phyloP scores from a whole-genome alignment of 2,329 filamentous ascomycete genomes.

The Peltaster fructicola region DNA sequence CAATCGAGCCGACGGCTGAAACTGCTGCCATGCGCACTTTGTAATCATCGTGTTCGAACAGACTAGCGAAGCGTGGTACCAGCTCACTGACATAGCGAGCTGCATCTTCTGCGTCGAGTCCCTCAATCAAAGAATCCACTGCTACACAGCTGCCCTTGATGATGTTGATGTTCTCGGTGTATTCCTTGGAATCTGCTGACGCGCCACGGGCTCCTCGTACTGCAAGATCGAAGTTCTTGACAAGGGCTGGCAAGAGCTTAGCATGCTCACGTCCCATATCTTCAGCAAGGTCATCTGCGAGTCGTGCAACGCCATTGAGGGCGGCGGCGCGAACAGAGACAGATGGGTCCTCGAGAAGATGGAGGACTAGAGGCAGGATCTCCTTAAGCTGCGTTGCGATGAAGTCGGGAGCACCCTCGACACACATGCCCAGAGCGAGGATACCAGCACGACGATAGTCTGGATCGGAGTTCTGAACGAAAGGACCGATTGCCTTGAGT shows the following conservation, averaged over 20 bases:
- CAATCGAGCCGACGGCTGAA: slow-evolving; percentile 78
- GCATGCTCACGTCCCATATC: slow-evolving; percentile 77
- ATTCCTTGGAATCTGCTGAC: slow-evolving; percentile 25
- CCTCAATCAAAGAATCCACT: slow-evolving; percentile 79
- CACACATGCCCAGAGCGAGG: slow-evolving; percentile 78
- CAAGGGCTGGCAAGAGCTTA: slow-evolving; percentile 62
- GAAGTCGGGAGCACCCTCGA: slow-evolving; percentile 94
- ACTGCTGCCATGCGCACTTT: slow-evolving; percentile 82
- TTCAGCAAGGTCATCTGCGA: slow-evolving; percentile 85
- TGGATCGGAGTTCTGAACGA: slow-evolving; percentile 56
- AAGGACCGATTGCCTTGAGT: slow-evolving; percentile 67
- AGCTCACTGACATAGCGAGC: slow-evolving; percentile 66
- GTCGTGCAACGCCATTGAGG: slow-evolving; percentile 68
- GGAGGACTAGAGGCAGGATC: slow-evolving; percentile 70
- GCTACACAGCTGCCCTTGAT: slow-evolving; percentile 81
- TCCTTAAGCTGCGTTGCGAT: slow-evolving; percentile 73
- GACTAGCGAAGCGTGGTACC: slow-evolving; percentile 65
- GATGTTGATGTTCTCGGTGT: slow-evolving; percentile 65
- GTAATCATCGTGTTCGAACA: slow-evolving; percentile 69
- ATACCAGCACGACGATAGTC: slow-evolving; percentile 80
- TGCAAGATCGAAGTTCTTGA: slow-evolving; percentile 78
- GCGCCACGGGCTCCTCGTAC: slow-evolving; percentile 44
- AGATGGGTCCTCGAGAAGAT: slow-evolving; percentile 69
- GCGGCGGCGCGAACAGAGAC: slow-evolving; percentile 72
- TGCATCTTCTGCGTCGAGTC: slow-evolving; percentile 64